Conservation (phyloP, 2,329 filamentous ascomycete species). For the Zymoseptoria passerinii region DNA sequence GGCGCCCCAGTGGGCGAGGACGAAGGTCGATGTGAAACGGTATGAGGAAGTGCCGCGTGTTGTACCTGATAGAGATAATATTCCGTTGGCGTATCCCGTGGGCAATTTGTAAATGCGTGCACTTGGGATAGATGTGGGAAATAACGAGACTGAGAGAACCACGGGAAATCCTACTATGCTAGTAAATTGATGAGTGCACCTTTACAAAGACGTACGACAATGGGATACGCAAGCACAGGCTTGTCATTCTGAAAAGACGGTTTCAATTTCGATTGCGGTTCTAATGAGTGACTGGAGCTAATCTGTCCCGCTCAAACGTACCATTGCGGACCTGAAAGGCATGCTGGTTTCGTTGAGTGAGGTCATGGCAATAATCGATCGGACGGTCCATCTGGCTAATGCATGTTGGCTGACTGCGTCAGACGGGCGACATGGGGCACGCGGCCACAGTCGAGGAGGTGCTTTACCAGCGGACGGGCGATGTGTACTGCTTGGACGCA, state of each 20-base stretch:
- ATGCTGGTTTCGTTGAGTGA: background rate
- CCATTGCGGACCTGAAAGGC: background rate
- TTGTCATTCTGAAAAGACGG: background rate
- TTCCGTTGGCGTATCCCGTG: slow-evolving; percentile 42
- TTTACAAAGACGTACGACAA: background rate
- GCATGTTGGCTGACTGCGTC: background rate
- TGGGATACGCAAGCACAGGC: background rate
- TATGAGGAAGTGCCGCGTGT: slow-evolving; percentile 41
- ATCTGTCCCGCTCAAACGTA: background rate
- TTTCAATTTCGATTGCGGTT: background rate
- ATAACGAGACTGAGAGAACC: background rate
- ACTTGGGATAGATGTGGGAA: background rate
- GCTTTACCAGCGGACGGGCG: background rate
- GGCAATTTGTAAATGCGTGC: slow-evolving; percentile 24
- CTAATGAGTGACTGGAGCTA: background rate
- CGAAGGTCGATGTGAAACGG: slow-evolving; percentile 30
- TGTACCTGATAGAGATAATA: slow-evolving; percentile 35
- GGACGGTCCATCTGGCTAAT: background rate
- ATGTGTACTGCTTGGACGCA: background rate
- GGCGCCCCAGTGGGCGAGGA: slow-evolving; percentile 40
- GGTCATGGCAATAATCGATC: background rate
- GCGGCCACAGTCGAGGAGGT: background rate
- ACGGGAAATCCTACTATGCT: no score
- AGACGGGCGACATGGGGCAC: background rate
- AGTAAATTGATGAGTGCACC: background rate